These are phyloP conservation scores for Colletotrichum truncatum DNA, from an alignment of 2,329 filamentous ascomycete genomes.

Conservation along the genomic window DNA sequence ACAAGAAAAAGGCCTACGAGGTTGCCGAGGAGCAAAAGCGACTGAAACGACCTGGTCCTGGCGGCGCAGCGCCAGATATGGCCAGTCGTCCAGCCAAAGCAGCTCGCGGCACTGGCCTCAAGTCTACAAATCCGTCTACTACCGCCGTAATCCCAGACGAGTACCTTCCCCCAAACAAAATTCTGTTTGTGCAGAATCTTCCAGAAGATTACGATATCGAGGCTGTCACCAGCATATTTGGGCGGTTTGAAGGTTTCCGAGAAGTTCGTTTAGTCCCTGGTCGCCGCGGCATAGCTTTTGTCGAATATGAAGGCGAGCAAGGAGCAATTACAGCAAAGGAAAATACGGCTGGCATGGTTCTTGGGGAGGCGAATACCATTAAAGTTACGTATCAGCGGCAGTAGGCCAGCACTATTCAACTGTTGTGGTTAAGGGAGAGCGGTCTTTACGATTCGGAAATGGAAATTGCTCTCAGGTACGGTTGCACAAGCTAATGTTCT, in stretches of 20 bases:
- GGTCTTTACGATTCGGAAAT: neutral
- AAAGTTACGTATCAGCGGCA: slow-evolving; percentile 97
- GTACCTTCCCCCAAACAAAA: slow-evolving; percentile 97
- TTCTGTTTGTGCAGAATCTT: slow-evolving; percentile 91
- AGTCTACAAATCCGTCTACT: slow-evolving; percentile 74
- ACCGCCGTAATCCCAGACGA: slow-evolving; percentile 91
- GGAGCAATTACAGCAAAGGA: slow-evolving; percentile 95
- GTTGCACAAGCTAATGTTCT: neutral
- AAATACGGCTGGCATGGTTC: slow-evolving; percentile 83
- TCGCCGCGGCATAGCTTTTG: slow-evolving; percentile 89
- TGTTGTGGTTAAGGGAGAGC: neutral
- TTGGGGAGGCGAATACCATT: slow-evolving; percentile 77
- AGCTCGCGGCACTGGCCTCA: slow-evolving; percentile 77
- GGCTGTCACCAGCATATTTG: slow-evolving; percentile 81
- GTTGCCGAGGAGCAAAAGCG: slow-evolving; percentile 81
- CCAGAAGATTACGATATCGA: slow-evolving; percentile 89
- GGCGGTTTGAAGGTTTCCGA: slow-evolving; percentile 90
- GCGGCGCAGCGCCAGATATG: slow-evolving; percentile 53
- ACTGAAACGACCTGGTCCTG: slow-evolving; percentile 68
- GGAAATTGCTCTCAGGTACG: neutral
- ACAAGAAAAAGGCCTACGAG: slow-evolving; percentile 83
- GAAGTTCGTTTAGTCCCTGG: slow-evolving; percentile 92
- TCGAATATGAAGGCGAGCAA: slow-evolving; percentile 92
- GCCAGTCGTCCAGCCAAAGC: slow-evolving; percentile 73
- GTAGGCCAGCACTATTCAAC: slow-evolving; percentile 50